Evolutionary conservation across 805 yeast species (phyloP).

Genomic region (Ogataea pini): DNA sequence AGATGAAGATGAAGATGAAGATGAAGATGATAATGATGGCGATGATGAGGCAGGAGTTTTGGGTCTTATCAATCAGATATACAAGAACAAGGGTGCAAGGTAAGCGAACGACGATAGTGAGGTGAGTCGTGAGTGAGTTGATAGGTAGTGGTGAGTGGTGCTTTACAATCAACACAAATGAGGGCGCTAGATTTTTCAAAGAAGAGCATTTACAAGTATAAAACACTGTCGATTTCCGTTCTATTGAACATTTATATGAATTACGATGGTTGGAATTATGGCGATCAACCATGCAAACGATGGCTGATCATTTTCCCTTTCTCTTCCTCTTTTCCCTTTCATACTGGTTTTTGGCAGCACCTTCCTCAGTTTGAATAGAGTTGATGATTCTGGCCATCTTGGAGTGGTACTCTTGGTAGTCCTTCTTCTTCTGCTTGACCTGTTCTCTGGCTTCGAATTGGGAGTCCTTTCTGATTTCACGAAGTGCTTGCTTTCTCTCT

Average conservation of each 20-base stretch:
- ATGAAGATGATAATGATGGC: conserved; percentile 36
- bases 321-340: conserved; percentile 79
- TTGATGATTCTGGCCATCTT: conserved; percentile 87
- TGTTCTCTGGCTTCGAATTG: conserved; percentile 85
- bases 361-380: conserved; percentile 89
- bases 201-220: no score
- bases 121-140: no score
- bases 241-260: no score
- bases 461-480: conserved; percentile 88
- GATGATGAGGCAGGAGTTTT: conserved; percentile 45
- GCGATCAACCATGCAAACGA: no score
- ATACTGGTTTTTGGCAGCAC: conserved; percentile 90
- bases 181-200: no score
- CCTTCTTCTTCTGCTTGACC: conserved; percentile 72
- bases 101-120: conserved; percentile 1
- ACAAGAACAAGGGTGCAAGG: conserved; percentile 46
- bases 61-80: conserved; percentile 80
- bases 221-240: no score
- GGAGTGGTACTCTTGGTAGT: conserved; percentile 77
- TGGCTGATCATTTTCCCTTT: conserved; percentile 41
- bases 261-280: no score
- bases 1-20: conserved; percentile 27
- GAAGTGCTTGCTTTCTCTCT: conserved; percentile 83
- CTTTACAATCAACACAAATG: no score
- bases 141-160: no score